Base-by-base conservation (phyloP, 2,329 filamentous ascomycete genomes). In the Phialocephala subalpina region DNA sequence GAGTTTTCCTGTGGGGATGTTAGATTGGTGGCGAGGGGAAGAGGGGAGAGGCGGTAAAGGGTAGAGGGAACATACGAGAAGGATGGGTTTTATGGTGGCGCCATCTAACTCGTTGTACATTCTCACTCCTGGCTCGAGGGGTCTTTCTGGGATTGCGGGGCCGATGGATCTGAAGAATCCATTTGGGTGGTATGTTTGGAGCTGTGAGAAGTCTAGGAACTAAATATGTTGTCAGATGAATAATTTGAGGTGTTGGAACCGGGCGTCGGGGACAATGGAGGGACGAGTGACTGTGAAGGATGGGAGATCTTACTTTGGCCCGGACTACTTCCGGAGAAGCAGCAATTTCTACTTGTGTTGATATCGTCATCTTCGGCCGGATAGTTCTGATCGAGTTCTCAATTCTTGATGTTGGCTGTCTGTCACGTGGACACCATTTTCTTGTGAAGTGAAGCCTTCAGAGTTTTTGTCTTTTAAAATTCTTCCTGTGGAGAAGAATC, bases 181-280 rank as follows among this genome's bases (percentile, higher is more conserved):
- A 29, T 35, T 47, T 9, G 38, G 11, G 52, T 57, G 49, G 29
- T 62, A 62, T 18, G 18, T 62, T 9, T 49, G 35, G 6, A 62
- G 2, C 29, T 35, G 45, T 56, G 40, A 22, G 29, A 62, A 62
- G 36, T 62, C 60, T 8, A 62, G 52, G 18, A 62, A 62, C 60
- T 62, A 33, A 33, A 33, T 33, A 5, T 9, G 9, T 33, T 33
- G 29, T 33, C 9, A 33, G 29, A 33, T 5, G 29, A 33, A 33
- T 33, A 4, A 33, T 33, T 33, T 33, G 4, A 5, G 4, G 29
- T 33, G 29, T 9, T 33, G 29, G 29, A 4, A 33, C 4, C 4
- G 29, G 29, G 9, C 9, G 9, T 4, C 29, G 9, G 29, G 29
- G 29, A 9, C 4, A 33, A 33, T 4, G 29, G 45, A 5, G 3